Percentiles rank a stretch among this genome's conserved stretches.
Conservation (phyloP, 106 monocot genomes). For the Apostasia shenzhenica region DNA sequence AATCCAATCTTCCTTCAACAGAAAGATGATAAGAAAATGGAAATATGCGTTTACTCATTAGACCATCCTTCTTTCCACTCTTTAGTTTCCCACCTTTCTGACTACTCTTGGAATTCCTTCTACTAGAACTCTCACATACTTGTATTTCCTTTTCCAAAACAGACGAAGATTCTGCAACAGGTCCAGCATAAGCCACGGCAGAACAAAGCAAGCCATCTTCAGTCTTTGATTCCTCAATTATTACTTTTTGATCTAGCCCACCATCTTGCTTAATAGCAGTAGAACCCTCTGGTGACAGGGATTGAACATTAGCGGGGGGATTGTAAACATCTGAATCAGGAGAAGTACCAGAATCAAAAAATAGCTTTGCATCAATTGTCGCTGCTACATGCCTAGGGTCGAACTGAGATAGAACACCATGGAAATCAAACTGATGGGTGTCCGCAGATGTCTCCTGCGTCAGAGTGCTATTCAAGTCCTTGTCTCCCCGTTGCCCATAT, state of each 20-base stretch:
- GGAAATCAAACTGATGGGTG: conserved; percentile 30
- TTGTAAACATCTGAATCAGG: conserved; percentile 67
- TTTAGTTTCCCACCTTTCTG: neutral
- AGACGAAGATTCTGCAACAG: conserved; percentile 2
- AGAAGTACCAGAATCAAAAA: conserved; percentile 34
- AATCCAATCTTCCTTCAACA: conserved; percentile 11
- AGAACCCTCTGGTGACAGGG: conserved; percentile 11
- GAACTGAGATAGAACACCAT: conserved; percentile 30
- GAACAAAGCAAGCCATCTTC: conserved; percentile 16
- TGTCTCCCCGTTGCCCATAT: conserved; percentile 39
- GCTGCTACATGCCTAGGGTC: conserved; percentile 13
- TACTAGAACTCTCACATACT: neutral
- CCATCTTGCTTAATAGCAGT: conserved; percentile 14
- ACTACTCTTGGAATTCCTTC: neutral
- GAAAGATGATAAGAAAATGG: conserved; percentile 10
- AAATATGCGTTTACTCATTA: conserved; percentile 6
- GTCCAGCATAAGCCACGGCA: conserved; percentile 13
- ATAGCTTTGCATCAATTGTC: conserved; percentile 16
- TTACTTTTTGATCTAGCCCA: conserved; percentile 12
- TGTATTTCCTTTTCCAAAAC: conserved; percentile 3
- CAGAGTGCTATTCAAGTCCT: conserved; percentile 60
- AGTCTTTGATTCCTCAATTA: conserved; percentile 2
- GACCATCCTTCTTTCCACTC: conserved; percentile 3
- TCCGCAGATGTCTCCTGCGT: conserved; percentile 53
- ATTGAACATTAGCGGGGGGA: conserved; percentile 28